These are phyloP conservation scores for Hypsizygus ulmarius DNA, from an alignment of 1,284 basidiomycete genomes.

Conservation along the genomic window DNA sequence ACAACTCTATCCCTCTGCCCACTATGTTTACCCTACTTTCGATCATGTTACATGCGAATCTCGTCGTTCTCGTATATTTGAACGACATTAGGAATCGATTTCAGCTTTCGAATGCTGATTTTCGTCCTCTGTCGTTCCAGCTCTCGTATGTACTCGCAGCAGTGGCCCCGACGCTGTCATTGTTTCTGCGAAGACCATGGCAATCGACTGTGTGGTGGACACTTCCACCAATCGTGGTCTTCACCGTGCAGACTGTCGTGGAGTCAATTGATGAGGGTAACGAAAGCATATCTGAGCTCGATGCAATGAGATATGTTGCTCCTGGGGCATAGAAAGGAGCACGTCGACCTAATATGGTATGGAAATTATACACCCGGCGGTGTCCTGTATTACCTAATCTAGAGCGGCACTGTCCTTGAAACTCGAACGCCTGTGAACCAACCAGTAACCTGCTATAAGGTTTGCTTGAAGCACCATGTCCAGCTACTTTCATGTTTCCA, in stretches of 20 bases:
- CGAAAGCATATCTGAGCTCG: slow-evolving; percentile 46
- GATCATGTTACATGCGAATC: slow-evolving; percentile 46
- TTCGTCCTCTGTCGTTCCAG: slow-evolving; percentile 39
- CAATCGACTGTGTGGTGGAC: slow-evolving; percentile 54
- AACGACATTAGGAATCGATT: slow-evolving; percentile 22
- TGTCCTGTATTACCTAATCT: neutral
- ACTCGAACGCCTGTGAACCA: no score
- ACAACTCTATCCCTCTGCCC: slow-evolving; percentile 37
- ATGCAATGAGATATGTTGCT: slow-evolving; percentile 51
- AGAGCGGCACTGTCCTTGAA: no score
- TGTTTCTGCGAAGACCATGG: slow-evolving; percentile 47
- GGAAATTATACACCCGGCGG: neutral
- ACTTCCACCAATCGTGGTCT: slow-evolving; percentile 39
- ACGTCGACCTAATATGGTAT: no score
- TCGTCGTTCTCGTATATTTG: slow-evolving; percentile 38
- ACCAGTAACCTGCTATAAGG: neutral
- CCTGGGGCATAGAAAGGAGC: slow-evolving; percentile 49
- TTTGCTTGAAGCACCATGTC: neutral
- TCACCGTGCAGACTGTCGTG: slow-evolving; percentile 42
- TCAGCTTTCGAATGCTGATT: slow-evolving; percentile 21
- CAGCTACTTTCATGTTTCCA: slow-evolving; percentile 2
- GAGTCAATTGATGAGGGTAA: slow-evolving; percentile 42
- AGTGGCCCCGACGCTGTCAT: slow-evolving; percentile 45
- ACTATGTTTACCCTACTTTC: slow-evolving; percentile 41
- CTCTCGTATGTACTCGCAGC: slow-evolving; percentile 43